Conservation (phyloP, 2,329 filamentous ascomycete genomes). For the Cladorrhinum sp. region DNA sequence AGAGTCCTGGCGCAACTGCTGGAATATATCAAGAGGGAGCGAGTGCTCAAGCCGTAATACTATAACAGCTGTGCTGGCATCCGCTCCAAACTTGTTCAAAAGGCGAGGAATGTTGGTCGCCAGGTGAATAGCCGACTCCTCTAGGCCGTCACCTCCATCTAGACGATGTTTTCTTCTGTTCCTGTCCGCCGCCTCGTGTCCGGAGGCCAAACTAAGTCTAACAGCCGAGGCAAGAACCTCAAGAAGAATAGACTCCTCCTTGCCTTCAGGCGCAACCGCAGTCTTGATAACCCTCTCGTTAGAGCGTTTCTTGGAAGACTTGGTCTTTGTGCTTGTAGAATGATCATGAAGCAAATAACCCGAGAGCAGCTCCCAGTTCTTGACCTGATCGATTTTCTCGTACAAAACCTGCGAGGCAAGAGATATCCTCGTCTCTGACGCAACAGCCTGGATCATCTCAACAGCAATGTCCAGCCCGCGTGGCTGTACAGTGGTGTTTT, state of each 20-base stretch:
- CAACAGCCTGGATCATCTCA: conserved; percentile 59
- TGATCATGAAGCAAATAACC: conserved; percentile 93
- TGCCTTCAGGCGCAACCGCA: conserved; percentile 68
- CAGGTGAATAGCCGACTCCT: conserved; percentile 74
- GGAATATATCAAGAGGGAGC: conserved; percentile 82
- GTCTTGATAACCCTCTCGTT: conserved; percentile 64
- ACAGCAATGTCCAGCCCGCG: conserved; percentile 49
- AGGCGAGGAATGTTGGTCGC: conserved; percentile 78
- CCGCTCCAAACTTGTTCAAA: conserved; percentile 89
- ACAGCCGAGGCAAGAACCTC: conserved; percentile 84
- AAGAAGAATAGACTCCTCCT: conserved; percentile 80
- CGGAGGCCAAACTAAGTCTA: conserved; percentile 66
- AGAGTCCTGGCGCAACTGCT: conserved; percentile 82
- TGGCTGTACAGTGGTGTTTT: conserved; percentile 45
- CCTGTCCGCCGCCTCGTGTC: conserved; percentile 60
- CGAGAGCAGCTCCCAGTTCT: conserved; percentile 82
- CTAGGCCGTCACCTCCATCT: conserved; percentile 68
- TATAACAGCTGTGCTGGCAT: conserved; percentile 78
- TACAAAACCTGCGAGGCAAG: conserved; percentile 84
- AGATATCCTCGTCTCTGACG: conserved; percentile 76
- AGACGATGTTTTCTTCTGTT: conserved; percentile 56
- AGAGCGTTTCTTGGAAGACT: conserved; percentile 28
- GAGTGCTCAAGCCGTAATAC: conserved; percentile 84
- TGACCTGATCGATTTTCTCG: conserved; percentile 74
- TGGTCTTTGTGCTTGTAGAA: conserved; percentile 53